A percentile compares a stretch with the other conserved stretches of the same genome.
phyloP scores from a whole-genome alignment of 768 basidiomycete species.

The Hygrophorus russula region DNA sequence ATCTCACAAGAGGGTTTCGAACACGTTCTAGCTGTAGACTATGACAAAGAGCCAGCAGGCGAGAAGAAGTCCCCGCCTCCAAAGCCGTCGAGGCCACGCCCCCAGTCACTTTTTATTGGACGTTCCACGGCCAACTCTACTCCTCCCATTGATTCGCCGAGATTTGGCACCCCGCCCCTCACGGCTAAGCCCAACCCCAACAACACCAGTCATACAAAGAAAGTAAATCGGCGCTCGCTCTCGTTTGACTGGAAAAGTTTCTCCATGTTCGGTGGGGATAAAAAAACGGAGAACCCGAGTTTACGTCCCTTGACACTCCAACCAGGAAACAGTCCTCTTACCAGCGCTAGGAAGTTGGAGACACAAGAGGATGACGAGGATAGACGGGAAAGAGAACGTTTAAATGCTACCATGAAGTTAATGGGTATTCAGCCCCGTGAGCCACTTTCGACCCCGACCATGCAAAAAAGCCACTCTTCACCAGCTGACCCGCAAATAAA shows the following conservation, averaged over 20 bases:
- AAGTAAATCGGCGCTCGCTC: constrained; percentile 57
- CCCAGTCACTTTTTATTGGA: constrained; percentile 49
- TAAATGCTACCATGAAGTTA: constrained; percentile 86
- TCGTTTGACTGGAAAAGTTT: constrained; percentile 81
- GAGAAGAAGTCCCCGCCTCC: constrained; percentile 17
- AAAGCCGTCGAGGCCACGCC: constrained; percentile 36
- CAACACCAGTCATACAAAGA: constrained; percentile 18
- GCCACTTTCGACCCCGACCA: constrained; percentile 25
- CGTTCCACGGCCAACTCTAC: constrained; percentile 28
- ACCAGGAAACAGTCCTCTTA: constrained; percentile 44
- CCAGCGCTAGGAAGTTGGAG: constrained; percentile 68
- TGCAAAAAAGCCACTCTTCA: constrained; percentile 15
- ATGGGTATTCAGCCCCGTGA: constrained; percentile 79
- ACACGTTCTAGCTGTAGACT: constrained; percentile 90
- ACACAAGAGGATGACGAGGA: constrained; percentile 92
- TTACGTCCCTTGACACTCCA: constrained; percentile 68
- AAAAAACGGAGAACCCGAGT: constrained; percentile 44
- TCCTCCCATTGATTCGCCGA: constrained; percentile 14
- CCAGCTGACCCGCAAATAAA: constrained; percentile 17
- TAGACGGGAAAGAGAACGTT: constrained; percentile 71
- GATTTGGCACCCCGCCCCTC: constrained; percentile 14
- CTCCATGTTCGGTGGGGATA: constrained; percentile 60
- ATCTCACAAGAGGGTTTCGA: constrained; percentile 96
- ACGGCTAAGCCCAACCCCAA: constrained; percentile 11
- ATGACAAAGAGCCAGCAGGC: constrained; percentile 41